A percentile compares a stretch with the other conserved stretches of the same genome.
Conservation (phyloP, 352 stramenopile species). For the Phytophthora fragariaefolia region DNA sequence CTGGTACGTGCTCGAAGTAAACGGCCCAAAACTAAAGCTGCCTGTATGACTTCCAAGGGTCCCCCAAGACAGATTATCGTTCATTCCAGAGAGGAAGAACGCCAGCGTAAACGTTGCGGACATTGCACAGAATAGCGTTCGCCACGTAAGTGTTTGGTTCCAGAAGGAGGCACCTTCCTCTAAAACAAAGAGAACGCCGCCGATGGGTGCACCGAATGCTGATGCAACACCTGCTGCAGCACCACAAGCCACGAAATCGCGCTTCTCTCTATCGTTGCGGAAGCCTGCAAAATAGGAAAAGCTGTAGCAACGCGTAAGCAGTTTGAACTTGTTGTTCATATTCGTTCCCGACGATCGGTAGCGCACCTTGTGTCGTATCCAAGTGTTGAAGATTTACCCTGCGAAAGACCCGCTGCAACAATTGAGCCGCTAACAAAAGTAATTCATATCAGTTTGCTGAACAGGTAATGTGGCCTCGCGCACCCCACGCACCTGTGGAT, state of each 20-base stretch:
- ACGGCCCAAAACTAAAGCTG: slow-evolving; percentile 78
- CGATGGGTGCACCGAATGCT: slow-evolving; percentile 92
- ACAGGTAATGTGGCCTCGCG: neutral
- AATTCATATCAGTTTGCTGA: slow-evolving; percentile 3
- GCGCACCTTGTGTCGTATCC: slow-evolving; percentile 74
- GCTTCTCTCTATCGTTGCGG: slow-evolving; percentile 89
- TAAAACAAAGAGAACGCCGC: slow-evolving; percentile 85
- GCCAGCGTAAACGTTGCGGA: slow-evolving; percentile 88
- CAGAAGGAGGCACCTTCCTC: slow-evolving; percentile 90
- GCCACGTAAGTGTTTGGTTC: slow-evolving; percentile 84
- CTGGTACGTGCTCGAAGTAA: slow-evolving; percentile 79
- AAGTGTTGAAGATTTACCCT: slow-evolving; percentile 77
- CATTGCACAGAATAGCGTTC: slow-evolving; percentile 89
- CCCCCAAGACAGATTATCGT: slow-evolving; percentile 74
- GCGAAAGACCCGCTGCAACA: slow-evolving; percentile 75
- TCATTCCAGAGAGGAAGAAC: slow-evolving; percentile 83
- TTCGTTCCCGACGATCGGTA: too few species aligned
- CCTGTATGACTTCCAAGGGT: slow-evolving; percentile 75
- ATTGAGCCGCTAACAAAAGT: slow-evolving; percentile 62
- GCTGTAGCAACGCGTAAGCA: slow-evolving; percentile 32
- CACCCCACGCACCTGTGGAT: slow-evolving; percentile 77
- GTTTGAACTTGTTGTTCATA: neutral
- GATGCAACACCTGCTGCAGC: slow-evolving; percentile 88
- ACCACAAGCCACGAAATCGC: slow-evolving; percentile 90
- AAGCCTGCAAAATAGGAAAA: slow-evolving; percentile 91